Evolutionary conservation across 2,329 filamentous ascomycete species (phyloP), one percentile per base, ranked within the genome.

Genomic region (Plenodomus biglobosus): DNA sequence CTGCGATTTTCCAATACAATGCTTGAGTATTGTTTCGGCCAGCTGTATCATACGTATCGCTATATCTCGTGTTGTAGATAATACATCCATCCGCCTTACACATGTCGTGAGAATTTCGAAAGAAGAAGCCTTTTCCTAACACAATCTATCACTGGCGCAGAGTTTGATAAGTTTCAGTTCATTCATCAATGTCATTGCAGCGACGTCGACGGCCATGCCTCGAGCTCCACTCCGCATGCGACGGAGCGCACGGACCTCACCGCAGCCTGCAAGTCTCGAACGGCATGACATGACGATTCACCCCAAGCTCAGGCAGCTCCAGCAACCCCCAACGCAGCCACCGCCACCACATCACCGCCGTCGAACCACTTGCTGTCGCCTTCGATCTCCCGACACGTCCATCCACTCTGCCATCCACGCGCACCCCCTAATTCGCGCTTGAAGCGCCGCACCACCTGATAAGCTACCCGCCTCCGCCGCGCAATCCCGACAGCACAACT

Each of bases 221-320:
- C 16, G 18, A 6, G 35, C 18, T 37, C 16, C 32, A 17, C 32
- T 35, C 22, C 16, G 16, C 32, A 17, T 35, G 13, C 32, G 35
- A 7, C n/a, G 3, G 15, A 17, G 15, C 17, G 48, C 48, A 47
- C 44, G 17, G 48, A 50, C 44, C 48, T 17, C 18, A 8, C 30
- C 39, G 27, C 41, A 27, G 35, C 13, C 27, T 32, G 27, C 27
- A 32, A 27, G 40, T 24, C 34, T 39, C 40, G 38, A 18, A 46
- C 48, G 50, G 46, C 46, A 53, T 48, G 53, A 50, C 50, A 50
- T 53, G 53, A 53, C 50, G 50, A 48, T 43, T 46, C 30, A 24
- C 22, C 22, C 27, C 24, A 47, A 34, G 44, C 38, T 40, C 46
- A 45, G 40, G 50, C 43, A 40, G 30, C 46, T 46, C 44, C 30